Base-by-base conservation (phyloP, 169 alveolate species). In the Eimeria tenella region DNA sequence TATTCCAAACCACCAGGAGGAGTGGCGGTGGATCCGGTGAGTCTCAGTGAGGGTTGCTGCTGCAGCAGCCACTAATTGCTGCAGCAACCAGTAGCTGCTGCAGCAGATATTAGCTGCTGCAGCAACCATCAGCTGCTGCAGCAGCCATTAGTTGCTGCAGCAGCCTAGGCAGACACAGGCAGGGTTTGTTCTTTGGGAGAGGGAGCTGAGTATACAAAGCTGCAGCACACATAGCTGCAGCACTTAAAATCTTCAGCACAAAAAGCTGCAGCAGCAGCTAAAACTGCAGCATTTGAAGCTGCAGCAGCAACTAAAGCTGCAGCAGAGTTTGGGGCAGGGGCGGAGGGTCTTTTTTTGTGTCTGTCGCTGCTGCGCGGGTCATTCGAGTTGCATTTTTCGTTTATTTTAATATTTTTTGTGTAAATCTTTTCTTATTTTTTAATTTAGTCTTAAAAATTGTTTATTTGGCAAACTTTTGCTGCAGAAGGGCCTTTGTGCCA, bases 1-100 rank as follows among this genome's bases (percentile, higher is more conserved):
- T 52, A 79, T 79, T 19, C 88, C 88, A 8, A 79, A 79, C n/a
- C 88, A 79, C 25, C 88, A 79, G 10, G 73, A 79, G 17, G 88
- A 79, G 15, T 79, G 88, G 88, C 88, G 88, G 50, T 79, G 88
- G 88, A 79, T 79, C 19, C 10, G 87, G 87, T 77, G 31, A 9
- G 50, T 52, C 31, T 23, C 42, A 31, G 42, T 31, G 2, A 58
- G 11, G 68, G 19, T 10, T 17, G 11, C 21, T 10, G 21, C 68
- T 13, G 21, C 11, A 58, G 11, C 68, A 58, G 19, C 21, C 68
- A 58, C 2, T 58, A 10, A 1, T 58, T 58, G 68, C 68, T 13
- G 19, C 21, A 58, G 68, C 11, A 58, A 17, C 3, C 19, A 13
- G 5, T 17, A 58, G 11, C 68, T 10, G 68, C 68, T 17, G 68